These are phyloP conservation scores for Plenodomus biglobosus DNA, from an alignment of 2,329 filamentous ascomycete species.

Conservation along the genomic window DNA sequence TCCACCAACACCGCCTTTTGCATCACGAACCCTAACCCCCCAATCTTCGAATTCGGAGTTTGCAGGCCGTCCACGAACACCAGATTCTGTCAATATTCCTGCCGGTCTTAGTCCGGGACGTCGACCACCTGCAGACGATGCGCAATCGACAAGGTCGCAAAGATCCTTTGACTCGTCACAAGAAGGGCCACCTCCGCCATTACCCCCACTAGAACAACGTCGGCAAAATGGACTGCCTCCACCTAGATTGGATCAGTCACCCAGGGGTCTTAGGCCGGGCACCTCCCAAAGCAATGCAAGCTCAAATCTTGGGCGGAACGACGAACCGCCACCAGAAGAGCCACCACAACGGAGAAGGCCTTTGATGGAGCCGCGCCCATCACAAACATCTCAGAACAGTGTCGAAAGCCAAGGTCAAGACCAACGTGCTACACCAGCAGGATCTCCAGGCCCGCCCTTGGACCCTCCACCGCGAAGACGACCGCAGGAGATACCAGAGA, in stretches of 20 bases:
- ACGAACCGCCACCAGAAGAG: conserved; percentile 33
- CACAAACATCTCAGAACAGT: conserved; percentile 31
- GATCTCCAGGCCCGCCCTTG: conserved; percentile 27
- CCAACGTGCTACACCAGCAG: conserved; percentile 22
- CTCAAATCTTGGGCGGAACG: conserved; percentile 31
- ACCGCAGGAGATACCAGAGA: conserved; percentile 34
- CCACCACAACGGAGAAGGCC: conserved; percentile 65
- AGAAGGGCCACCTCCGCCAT: conserved; percentile 24
- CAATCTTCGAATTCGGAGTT: conserved; percentile 46
- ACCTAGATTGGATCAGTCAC: conserved; percentile 34
- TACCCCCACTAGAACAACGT: conserved; percentile 30
- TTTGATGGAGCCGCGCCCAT: conserved; percentile 60
- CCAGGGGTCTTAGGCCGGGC: conserved; percentile 37
- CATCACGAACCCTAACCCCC: conserved; percentile 43
- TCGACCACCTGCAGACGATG: conserved; percentile 33
- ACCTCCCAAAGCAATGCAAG: conserved; percentile 43
- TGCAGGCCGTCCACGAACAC: conserved; percentile 33
- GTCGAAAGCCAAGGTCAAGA: conserved; percentile 26
- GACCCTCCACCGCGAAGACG: conserved; percentile 28
- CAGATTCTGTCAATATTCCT: conserved; percentile 31
- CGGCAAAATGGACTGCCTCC: conserved; percentile 33
- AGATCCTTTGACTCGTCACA: conserved; percentile 30
- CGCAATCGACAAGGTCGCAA: conserved; percentile 32
- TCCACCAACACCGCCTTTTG: conserved; percentile 26
- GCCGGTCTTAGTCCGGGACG: conserved; percentile 31